Conservation (phyloP, 345 rosid genomes). For the Durio zibethinus region DNA sequence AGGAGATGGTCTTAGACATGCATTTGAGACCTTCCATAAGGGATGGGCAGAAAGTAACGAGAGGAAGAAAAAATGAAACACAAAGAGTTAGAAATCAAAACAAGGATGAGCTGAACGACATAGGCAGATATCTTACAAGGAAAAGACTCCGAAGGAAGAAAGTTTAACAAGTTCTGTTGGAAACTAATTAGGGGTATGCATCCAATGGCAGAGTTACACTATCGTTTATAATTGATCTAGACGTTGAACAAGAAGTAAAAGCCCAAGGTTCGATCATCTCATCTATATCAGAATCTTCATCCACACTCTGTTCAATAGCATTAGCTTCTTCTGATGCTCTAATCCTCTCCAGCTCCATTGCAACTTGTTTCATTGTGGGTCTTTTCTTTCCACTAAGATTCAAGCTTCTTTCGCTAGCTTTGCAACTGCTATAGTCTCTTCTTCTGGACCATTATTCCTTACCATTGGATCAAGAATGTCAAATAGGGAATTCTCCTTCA, state of each 20-base stretch:
- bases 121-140: background rate
- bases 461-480: too few relatives aligned
- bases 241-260: background rate
- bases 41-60: too few relatives aligned
- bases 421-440: too few relatives aligned
- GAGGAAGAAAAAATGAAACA: too few relatives aligned
- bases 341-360: background rate
- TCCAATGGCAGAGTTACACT: background rate
- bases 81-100: too few relatives aligned
- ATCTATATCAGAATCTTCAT: background rate
- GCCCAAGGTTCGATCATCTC: background rate
- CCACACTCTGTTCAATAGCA: background rate
- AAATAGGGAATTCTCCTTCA: too few relatives aligned
- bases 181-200: background rate
- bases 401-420: too few relatives aligned
- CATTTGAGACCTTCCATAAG: too few relatives aligned
- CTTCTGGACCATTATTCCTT: too few relatives aligned
- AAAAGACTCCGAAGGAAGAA: background rate
- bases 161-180: background rate
- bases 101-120: background rate
- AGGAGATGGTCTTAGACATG: too few relatives aligned
- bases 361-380: conserved; percentile 8
- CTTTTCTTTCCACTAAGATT: too few relatives aligned
- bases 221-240: background rate
- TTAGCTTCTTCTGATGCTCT: background rate